Evolutionary conservation across 495 filamentous ascomycete species (phyloP).

Genomic region (Daldinia caldariorum): DNA sequence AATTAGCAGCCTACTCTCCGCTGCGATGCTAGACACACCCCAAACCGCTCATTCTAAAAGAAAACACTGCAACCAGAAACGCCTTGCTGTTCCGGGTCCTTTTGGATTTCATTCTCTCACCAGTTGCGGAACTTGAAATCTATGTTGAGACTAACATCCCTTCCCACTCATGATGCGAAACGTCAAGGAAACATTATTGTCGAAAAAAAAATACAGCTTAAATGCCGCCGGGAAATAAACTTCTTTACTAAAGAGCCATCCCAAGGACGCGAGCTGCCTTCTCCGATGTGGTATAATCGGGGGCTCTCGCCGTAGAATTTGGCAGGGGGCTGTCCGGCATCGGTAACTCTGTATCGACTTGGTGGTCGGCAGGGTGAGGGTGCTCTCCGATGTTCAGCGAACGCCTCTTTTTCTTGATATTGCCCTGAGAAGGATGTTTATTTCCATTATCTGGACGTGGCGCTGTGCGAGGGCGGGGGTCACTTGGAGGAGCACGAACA

Average conservation of each 20-base stretch:
- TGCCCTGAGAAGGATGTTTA: slow-evolving; percentile 54
- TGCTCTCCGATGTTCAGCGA: slow-evolving; percentile 50
- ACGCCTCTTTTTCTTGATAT: slow-evolving; percentile 62
- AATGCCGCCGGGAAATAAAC: neutral
- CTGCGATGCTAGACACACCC: slow-evolving; percentile 22
- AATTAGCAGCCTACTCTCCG: slow-evolving; percentile 15
- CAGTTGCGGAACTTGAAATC: slow-evolving; percentile 11
- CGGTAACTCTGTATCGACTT: slow-evolving; percentile 41
- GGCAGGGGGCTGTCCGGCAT: slow-evolving; percentile 43
- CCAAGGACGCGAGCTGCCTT: slow-evolving; percentile 49
- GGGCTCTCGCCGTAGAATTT: slow-evolving; percentile 24
- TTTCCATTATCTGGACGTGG: slow-evolving; percentile 23
- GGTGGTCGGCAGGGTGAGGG: slow-evolving; percentile 46
- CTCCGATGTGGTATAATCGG: slow-evolving; percentile 45
- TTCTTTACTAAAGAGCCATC: slow-evolving; percentile 44
- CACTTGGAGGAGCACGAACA: slow-evolving; percentile 45
- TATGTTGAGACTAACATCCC: neutral
- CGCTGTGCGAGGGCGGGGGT: slow-evolving; percentile 32
- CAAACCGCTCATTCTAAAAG: slow-evolving; percentile 2
- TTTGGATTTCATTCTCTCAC: slow-evolving; percentile 28
- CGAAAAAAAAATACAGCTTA: neutral
- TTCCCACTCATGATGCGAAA: slow-evolving; percentile 3
- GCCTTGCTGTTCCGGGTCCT: slow-evolving; percentile 23
- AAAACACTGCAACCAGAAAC: slow-evolving; percentile 18
- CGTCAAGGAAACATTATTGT: neutral